Conservation (phyloP, 2,329 filamentous ascomycete genomes). For the Grosmannia huntii region DNA sequence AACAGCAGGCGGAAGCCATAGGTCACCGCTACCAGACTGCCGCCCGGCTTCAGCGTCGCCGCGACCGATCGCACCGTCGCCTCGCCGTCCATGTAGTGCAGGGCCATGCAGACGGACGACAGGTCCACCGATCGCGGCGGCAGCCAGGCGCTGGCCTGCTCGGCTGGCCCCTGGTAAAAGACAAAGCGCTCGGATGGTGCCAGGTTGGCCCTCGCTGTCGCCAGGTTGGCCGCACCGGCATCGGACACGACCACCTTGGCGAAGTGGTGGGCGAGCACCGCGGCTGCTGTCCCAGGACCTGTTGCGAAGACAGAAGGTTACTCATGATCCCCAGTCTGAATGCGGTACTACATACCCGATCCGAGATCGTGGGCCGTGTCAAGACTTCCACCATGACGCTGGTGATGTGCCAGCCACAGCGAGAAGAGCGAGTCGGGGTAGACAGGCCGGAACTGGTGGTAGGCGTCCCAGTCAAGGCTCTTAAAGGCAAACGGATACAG, state of each 20-base stretch:
- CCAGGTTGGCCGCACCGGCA: conserved; percentile 9
- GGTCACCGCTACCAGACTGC: conserved; percentile 9
- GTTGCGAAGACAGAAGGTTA: not conserved
- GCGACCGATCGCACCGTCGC: conserved; percentile 9
- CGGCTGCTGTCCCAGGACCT: conserved; percentile 11
- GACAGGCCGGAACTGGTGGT: conserved; percentile 11
- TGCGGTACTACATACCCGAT: conserved; percentile 2
- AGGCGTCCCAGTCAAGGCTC: conserved; percentile 12
- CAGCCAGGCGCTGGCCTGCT: conserved; percentile 6
- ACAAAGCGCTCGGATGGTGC: conserved; percentile 1
- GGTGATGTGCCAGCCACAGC: conserved; percentile 11
- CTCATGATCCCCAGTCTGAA: too few relatives aligned
- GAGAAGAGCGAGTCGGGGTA: conserved; percentile 12
- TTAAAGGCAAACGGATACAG: conserved; percentile 14
- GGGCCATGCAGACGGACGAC: conserved; percentile 11
- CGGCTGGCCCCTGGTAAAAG: conserved; percentile 10
- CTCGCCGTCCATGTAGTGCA: conserved; percentile 12
- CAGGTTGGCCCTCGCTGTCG: conserved; percentile 5
- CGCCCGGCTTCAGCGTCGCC: conserved; percentile 8
- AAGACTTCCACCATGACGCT: conserved; percentile 6
- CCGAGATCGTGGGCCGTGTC: conserved; percentile 10
- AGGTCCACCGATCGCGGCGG: conserved; percentile 9
- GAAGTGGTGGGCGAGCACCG: conserved; percentile 5
- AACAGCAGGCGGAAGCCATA: conserved; percentile 13
- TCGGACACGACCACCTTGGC: conserved; percentile 9